Percentiles rank a stretch among this genome's conserved stretches.
Evolutionary conservation across 768 basidiomycete genomes (phyloP).

Genomic region (Coprinopsis sp.): DNA sequence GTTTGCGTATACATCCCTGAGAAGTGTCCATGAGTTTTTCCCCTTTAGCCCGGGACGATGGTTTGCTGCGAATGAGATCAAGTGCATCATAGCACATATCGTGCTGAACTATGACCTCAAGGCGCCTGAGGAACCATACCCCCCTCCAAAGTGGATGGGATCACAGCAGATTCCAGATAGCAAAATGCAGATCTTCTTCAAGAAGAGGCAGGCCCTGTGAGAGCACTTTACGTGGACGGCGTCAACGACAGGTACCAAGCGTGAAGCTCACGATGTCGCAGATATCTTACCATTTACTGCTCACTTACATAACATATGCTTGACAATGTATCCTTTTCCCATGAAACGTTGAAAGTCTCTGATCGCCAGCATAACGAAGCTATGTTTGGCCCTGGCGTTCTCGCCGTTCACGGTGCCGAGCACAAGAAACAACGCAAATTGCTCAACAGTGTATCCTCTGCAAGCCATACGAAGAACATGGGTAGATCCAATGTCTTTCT

Average conservation of each 20-base stretch:
- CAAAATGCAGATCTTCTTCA: constrained; percentile 9
- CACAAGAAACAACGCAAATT: constrained; percentile 27
- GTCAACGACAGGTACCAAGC: too few species aligned
- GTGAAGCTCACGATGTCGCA: too few species aligned
- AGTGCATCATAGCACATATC: constrained; percentile 35
- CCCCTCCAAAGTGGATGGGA: not conserved
- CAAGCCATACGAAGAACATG: constrained; percentile 30
- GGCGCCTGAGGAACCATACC: not conserved
- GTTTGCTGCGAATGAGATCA: constrained; percentile 40
- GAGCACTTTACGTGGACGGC: too few species aligned
- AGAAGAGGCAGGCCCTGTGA: constrained; percentile 5
- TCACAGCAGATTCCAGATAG: not conserved
- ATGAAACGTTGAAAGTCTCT: too few species aligned
- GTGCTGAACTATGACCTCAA: constrained; percentile 19
- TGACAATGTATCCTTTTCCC: too few species aligned
- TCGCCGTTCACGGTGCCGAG: constrained; percentile 7
- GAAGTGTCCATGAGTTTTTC: not conserved
- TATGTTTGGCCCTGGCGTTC: too few species aligned
- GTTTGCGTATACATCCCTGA: not conserved
- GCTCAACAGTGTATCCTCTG: constrained; percentile 33
- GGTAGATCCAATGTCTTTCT: constrained; percentile 15
- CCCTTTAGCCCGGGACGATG: constrained; percentile 35
- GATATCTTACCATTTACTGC: too few species aligned
- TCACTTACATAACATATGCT: too few species aligned
- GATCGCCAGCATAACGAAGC: too few species aligned